Percentiles rank a stretch among this genome's conserved stretches.
Conservation (phyloP, 768 basidiomycete species). For the Mycena haematopus region DNA sequence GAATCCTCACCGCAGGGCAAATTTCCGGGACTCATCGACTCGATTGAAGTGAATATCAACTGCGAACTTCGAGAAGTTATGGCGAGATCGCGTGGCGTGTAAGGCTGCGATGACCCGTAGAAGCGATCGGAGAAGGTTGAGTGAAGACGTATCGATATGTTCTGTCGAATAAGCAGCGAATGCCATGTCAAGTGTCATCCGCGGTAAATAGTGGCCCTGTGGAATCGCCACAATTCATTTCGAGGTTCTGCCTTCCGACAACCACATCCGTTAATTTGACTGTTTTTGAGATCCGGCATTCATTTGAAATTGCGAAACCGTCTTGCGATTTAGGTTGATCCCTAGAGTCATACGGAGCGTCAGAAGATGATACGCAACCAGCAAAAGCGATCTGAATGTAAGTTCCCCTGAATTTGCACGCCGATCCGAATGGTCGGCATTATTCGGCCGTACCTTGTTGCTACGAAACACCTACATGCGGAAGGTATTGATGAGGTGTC, state of each 20-base stretch:
- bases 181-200: conserved; percentile 13
- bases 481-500: conserved; percentile 10
- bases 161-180: conserved; percentile 22
- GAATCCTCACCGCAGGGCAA: no score
- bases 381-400: no score
- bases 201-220: neutral
- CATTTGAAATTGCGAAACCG: neutral
- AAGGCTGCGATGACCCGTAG: no score
- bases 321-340: no score
- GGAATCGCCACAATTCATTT: neutral
- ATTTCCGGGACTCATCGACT: no score
- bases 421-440: neutral
- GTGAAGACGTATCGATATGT: conserved; percentile 12
- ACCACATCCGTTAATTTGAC: neutral
- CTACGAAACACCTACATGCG: neutral
- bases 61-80: neutral
- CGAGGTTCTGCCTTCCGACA: neutral
- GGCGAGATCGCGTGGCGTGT: no score
- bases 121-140: neutral
- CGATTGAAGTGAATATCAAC: no score
- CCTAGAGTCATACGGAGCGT: neutral
- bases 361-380: no score
- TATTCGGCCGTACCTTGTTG: neutral
- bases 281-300: neutral
- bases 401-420: no score